Evolutionary conservation across 2,329 filamentous ascomycete species (phyloP), one percentile per base, ranked within the genome.

Genomic region (Penicillium brevicompactum): DNA sequence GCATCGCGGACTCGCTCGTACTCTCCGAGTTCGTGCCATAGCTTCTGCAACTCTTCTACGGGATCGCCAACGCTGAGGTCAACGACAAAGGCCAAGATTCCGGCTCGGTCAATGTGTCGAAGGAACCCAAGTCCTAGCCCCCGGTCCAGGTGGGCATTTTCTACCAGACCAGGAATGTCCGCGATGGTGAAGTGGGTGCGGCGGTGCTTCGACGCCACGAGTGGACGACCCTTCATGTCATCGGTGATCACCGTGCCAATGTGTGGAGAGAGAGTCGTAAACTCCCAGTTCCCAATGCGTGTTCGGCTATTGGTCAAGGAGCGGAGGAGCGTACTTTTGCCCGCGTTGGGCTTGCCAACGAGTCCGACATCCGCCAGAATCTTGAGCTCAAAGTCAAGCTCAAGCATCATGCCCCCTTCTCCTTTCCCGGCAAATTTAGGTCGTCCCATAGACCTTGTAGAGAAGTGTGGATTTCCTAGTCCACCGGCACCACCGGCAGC

Each of bases 171-270:
- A 1, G 94, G 94, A 54, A 99, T 97, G 71, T 99, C 94, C 14
- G 94, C 94, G 56, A 99, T 88, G 8, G 91, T 96, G 74, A 97
- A 96, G 54, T 89, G 87, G 1, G 89, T 91, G 32, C 92, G 84
- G 1, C 84, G 70, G 76, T 82, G 65, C 69, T 78, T 65, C 60
- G 76, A 76, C 45, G 80, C 73, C 34, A 85, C 70, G 5, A 76
- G 59, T 1, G 92, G 91, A 0, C 90, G 85, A 2, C 92, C 91
- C 55, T 86, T 87, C 76, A 94, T 85, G 70, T 92, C 85, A 73
- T 99, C 94, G 10, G 99, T 83, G 13, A 97, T 88, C 6, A 99
- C 91, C 0, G 94, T 99, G 48, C 94, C 94, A 51, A 99, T 95
- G 64, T 96, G 97, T 2, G 94, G 94, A 64, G 92, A 88, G 8